A percentile compares a stretch with the other conserved stretches of the same genome.
Conservation (phyloP, 1,139 yeast genomes). For the Casaregolazyma lundiana region DNA sequence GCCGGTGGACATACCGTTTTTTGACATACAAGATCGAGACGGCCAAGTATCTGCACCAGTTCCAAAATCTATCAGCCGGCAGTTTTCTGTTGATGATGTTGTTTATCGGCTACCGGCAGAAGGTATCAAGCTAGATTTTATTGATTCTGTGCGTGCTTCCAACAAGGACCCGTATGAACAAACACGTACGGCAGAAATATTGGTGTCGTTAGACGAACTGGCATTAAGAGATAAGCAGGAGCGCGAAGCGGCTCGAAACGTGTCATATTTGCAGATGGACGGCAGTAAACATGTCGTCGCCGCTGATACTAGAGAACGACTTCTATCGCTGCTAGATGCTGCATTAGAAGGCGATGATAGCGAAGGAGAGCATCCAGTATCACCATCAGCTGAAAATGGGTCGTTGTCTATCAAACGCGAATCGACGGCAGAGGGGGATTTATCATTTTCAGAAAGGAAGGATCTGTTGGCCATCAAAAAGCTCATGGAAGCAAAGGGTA, state of each 20-base stretch:
- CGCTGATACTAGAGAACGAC: constrained; percentile 26
- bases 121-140: constrained; percentile 70
- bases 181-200: constrained; percentile 25
- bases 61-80: constrained; percentile 36
- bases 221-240: constrained; percentile 29
- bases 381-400: constrained; percentile 9
- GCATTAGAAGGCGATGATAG: constrained; percentile 27
- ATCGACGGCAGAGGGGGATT: neutral
- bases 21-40: constrained; percentile 38
- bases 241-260: constrained; percentile 35
- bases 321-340: constrained; percentile 40
- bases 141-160: constrained; percentile 36
- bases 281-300: constrained; percentile 26
- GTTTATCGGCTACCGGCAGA: constrained; percentile 67
- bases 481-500: constrained; percentile 65
- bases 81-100: constrained; percentile 45
- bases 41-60: constrained; percentile 47
- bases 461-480: constrained; percentile 49
- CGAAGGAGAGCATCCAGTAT: neutral
- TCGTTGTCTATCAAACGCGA: constrained; percentile 38
- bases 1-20: constrained; percentile 42
- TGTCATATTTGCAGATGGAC: constrained; percentile 28
- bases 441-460: neutral
- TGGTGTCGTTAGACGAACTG: constrained; percentile 33
- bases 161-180: constrained; percentile 15